phyloP scores from a whole-genome alignment of 495 filamentous ascomycete species.

The Amphirosellinia nigrospora region DNA sequence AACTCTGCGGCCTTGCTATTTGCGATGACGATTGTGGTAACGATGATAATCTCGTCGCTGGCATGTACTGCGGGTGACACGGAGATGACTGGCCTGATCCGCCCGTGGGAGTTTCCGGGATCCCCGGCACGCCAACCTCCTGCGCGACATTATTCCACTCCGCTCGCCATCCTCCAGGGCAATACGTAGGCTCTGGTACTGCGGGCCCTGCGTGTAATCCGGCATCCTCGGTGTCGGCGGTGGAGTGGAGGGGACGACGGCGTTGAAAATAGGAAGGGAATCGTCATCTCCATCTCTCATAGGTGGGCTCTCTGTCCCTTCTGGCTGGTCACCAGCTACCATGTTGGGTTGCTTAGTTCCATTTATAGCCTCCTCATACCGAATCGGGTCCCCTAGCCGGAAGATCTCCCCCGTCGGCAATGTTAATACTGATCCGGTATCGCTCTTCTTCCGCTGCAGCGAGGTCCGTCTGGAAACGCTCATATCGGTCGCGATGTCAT shows the following conservation, averaged over 20 bases:
- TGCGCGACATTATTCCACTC: slow-evolving; percentile 36
- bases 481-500: slow-evolving; percentile 32
- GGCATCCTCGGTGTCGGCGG: neutral
- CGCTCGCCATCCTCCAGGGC: slow-evolving; percentile 34
- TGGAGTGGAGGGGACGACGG: neutral
- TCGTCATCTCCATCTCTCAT: neutral
- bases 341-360: neutral
- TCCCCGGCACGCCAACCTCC: slow-evolving; percentile 10
- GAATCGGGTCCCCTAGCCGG: slow-evolving; percentile 23
- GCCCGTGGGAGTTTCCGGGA: neutral
- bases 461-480: slow-evolving; percentile 40
- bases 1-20: neutral
- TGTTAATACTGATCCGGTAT: slow-evolving; percentile 33
- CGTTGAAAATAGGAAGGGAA: neutral
- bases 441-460: slow-evolving; percentile 34
- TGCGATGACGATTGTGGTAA: neutral
- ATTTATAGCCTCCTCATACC: neutral
- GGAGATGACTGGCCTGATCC: neutral
- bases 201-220: slow-evolving; percentile 3
- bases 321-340: neutral
- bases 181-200: slow-evolving; percentile 32
- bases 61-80: neutral
- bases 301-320: neutral
- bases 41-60: neutral
- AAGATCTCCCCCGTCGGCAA: slow-evolving; percentile 37